A percentile compares a stretch with the other conserved stretches of the same genome.
Conservation (phyloP, 768 basidiomycete genomes). For the Tephrocybe rancida region DNA sequence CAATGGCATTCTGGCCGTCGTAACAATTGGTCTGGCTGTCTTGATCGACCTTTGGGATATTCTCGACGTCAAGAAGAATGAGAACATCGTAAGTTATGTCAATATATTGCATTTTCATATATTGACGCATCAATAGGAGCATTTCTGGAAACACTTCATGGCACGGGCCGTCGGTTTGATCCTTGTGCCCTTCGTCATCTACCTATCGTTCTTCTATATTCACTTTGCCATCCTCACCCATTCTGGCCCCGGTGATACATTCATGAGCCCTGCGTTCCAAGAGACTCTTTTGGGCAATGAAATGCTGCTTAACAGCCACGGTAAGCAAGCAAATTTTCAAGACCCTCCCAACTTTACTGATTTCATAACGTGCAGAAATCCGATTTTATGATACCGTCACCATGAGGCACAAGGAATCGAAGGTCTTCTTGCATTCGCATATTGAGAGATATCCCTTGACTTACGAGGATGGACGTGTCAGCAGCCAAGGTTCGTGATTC, state of each 20-base stretch:
- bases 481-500: constrained; percentile 71
- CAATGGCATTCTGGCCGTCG: constrained; percentile 91
- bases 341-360: background rate
- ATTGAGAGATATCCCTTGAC: constrained; percentile 87
- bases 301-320: constrained; percentile 88
- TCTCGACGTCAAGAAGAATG: constrained; percentile 79
- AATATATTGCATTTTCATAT: constrained; percentile 4
- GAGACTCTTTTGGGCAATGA: constrained; percentile 94
- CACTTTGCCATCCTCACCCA: constrained; percentile 88
- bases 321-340: constrained; percentile 40
- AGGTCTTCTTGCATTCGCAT: constrained; percentile 94
- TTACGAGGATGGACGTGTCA: constrained; percentile 95
- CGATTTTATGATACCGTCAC: constrained; percentile 90
- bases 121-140: constrained; percentile 53
- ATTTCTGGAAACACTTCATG: constrained; percentile 86
- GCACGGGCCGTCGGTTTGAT: constrained; percentile 88
- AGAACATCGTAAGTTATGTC: constrained; percentile 64
- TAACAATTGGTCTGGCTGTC: constrained; percentile 89
- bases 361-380: constrained; percentile 74
- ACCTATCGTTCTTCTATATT: constrained; percentile 94
- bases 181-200: constrained; percentile 84
- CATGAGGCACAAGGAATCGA: constrained; percentile 90
- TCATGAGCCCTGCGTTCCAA: constrained; percentile 99
- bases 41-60: constrained; percentile 94
- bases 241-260: constrained; percentile 91